Base-by-base conservation (phyloP, 306 rosid genomes). In the Notholithocarpus densiflorus region DNA sequence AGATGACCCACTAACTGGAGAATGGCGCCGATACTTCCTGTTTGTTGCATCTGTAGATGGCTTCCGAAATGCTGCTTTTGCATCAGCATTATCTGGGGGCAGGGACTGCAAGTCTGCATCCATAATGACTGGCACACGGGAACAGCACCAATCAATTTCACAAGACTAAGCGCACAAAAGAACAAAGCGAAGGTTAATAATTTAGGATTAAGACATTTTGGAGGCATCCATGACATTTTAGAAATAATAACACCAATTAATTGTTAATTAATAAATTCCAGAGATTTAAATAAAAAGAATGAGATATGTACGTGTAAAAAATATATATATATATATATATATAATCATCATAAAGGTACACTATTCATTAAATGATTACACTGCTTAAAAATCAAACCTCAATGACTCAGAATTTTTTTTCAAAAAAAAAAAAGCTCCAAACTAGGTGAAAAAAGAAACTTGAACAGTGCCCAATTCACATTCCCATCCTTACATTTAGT, bases 1-100 rank as follows among this genome's bases (percentile, higher is more conserved):
- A 20, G 97, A 62, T 8, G 92, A 89, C 18, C 88, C 84, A n/a
- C 86, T 85, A 53, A 80, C 75, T n/a, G 98, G 93, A 66, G 97
- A 90, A 29, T 82, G 89, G 10, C 90, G 96, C 54, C 99, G 90
- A 75, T 95, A 93, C 73, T 90, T 93, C 91, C 99, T 88, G 75
- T 72, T 82, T 75, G 87, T 77, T 20, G 94, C 79, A 73, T 91
- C 97, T 31, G 82, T 82, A 52, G 94, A 84, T 66, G 97, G 98
- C 82, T 91, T 89, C 53, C 94, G 94, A 80, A 95, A 87, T 26
- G 83, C 87, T 54, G 84, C 79, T 65, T 90, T 93, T 4, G 89
- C 5, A 74, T 89, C 93, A 26, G 74, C 71, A 62, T 71, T 72
- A 60, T 80, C 88, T 23, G 79, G 75, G 20, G 82, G 68, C 1